Base-by-base conservation (phyloP, 306 rosid genomes). In the Corylus avellana region DNA sequence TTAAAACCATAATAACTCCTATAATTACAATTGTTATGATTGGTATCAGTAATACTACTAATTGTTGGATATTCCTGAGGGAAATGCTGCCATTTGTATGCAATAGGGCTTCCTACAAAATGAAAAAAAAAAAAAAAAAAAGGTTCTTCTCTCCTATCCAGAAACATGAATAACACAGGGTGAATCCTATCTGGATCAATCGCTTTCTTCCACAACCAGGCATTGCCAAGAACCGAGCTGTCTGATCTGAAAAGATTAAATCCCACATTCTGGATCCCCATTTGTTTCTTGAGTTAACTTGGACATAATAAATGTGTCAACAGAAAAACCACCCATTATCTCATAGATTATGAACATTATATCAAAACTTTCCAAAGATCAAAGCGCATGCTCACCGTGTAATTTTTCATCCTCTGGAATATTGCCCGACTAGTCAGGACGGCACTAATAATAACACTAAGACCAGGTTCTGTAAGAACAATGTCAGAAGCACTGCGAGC, bases 401-500 rank as follows among this genome's bases (percentile, higher is more conserved):
- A 91, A 64, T 93, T 93, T 84, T 93, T 91, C 97, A 93, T 93
- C 86, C 98, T 86, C 81, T 93, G 98, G 82, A 93, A 93, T 78
- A 93, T 91, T n/a, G 98, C 92, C 0, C 98, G 88, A 75, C 97
- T 93, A n/a, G 98, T 93, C 73, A 93, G 77, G 8, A 93, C 97
- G 17, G 98, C 98, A 47, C 97, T 91, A 37, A 93, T 91, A 79
- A 93, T 93, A 57, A 91, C 97, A 76, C 94, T 91, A 14, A 91
- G 88, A 75, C 98, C 97, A 46, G 98, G 98, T 83, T 93, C 93
- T 1, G 98, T 91, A 69, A 93, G 86, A 54, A 93, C 98, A 84
- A 93, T 90, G 80, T 93, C 98, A 3, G 98, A 93, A 63, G 98
- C 98, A 14, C 97, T 85, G 27, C 92, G 93, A 82, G 97, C 97